phyloP scores from a whole-genome alignment of 2,329 filamentous ascomycete species.

The Colletotrichum orbiculare region DNA sequence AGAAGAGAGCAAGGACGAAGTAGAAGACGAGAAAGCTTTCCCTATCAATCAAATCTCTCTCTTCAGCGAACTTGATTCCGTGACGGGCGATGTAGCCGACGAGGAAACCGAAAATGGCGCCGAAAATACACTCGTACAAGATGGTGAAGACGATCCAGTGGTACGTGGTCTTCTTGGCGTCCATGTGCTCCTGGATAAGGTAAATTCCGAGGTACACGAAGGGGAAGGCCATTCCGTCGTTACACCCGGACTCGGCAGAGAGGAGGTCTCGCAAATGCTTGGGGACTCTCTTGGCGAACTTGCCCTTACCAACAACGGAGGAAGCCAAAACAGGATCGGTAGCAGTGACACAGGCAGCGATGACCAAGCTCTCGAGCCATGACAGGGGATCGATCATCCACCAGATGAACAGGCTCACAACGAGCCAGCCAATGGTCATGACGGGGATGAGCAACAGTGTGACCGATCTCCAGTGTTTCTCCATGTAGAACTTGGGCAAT shows the following conservation, averaged over 20 bases:
- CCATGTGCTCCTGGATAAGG: slow-evolving; percentile 81
- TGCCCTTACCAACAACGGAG: slow-evolving; percentile 98
- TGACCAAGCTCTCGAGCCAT: slow-evolving; percentile 90
- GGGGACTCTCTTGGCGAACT: slow-evolving; percentile 96
- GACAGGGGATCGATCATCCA: slow-evolving; percentile 82
- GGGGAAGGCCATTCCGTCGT: slow-evolving; percentile 99
- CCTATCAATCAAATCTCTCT: slow-evolving; percentile 86
- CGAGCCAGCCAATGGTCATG: slow-evolving; percentile 96
- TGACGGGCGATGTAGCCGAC: slow-evolving; percentile 92
- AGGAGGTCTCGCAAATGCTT: slow-evolving; percentile 96
- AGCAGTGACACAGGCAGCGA: slow-evolving; percentile 94
- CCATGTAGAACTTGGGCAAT: slow-evolving; percentile 95
- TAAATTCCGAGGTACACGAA: slow-evolving; percentile 95
- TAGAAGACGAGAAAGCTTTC: slow-evolving; percentile 99
- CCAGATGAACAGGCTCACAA: slow-evolving; percentile 95
- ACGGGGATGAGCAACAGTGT: slow-evolving; percentile 88
- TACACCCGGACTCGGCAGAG: slow-evolving; percentile 97
- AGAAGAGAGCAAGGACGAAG: slow-evolving; percentile 95
- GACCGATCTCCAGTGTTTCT: slow-evolving; percentile 95
- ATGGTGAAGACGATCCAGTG: slow-evolving; percentile 93
- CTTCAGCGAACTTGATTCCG: slow-evolving; percentile 88
- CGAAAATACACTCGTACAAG: slow-evolving; percentile 95
- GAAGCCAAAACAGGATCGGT: slow-evolving; percentile 97
- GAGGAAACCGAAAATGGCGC: slow-evolving; percentile 86
- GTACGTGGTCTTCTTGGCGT: slow-evolving; percentile 76